phyloP scores from a whole-genome alignment of 2,329 filamentous ascomycete species.

The Phaeoacremonium minimum region DNA sequence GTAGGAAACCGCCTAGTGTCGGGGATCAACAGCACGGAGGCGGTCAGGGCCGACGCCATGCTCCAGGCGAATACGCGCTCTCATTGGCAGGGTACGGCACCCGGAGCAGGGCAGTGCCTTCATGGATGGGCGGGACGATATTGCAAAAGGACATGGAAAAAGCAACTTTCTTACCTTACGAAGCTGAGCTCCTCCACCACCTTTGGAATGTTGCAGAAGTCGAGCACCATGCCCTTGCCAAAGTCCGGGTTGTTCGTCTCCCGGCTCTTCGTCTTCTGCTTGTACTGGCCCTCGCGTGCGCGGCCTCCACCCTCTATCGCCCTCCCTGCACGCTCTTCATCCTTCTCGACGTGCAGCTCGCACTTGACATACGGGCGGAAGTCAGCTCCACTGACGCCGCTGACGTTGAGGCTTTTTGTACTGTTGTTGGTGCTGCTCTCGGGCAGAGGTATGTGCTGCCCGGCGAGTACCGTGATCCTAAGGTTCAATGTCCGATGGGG shows the following conservation, averaged over 20 bases:
- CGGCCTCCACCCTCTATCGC: slow-evolving; percentile 34
- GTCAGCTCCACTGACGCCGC: slow-evolving; percentile 44
- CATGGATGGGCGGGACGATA: too few relatives aligned
- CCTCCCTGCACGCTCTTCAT: slow-evolving; percentile 27
- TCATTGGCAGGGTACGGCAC: too few relatives aligned
- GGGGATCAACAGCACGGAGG: too few relatives aligned
- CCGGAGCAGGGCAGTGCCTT: too few relatives aligned
- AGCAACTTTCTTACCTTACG: slow-evolving; percentile 60
- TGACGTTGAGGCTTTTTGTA: slow-evolving; percentile 21
- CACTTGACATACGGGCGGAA: slow-evolving; percentile 74
- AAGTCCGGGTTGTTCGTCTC: slow-evolving; percentile 63
- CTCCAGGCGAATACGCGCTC: too few relatives aligned
- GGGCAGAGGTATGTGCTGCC: slow-evolving; percentile 66
- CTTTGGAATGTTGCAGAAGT: slow-evolving; percentile 52
- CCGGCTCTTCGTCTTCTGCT: slow-evolving; percentile 50
- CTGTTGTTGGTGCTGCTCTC: slow-evolving; percentile 24
- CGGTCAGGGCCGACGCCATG: too few relatives aligned
- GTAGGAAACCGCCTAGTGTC: too few relatives aligned
- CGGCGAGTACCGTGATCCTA: slow-evolving; percentile 69
- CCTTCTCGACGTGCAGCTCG: slow-evolving; percentile 74
- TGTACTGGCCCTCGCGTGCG: slow-evolving; percentile 54
- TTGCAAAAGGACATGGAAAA: too few relatives aligned
- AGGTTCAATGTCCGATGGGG: slow-evolving; percentile 58
- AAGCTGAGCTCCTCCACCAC: slow-evolving; percentile 70
- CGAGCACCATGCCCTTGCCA: slow-evolving; percentile 45